These are phyloP conservation scores for Conidiobolus incongruus DNA, from an alignment of 371 early-diverging fungal species.

Conservation along the genomic window DNA sequence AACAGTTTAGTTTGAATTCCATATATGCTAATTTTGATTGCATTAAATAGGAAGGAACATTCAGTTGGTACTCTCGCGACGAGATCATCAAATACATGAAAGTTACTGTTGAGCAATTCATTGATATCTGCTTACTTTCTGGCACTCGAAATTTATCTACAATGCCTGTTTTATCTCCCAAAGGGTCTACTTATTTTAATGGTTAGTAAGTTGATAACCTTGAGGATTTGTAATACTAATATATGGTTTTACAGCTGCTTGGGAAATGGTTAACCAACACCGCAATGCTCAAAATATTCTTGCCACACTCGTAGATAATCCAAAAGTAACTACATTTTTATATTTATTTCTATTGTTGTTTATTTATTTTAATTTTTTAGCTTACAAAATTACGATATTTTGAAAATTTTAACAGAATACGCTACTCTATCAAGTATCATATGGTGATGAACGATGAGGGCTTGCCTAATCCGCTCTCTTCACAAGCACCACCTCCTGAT, in stretches of 20 bases:
- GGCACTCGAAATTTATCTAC: constrained; percentile 53
- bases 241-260: constrained; percentile 7
- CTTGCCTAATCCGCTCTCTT: constrained; percentile 37
- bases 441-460: constrained; percentile 43
- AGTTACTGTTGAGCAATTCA: constrained; percentile 43
- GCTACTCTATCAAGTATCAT: constrained; percentile 49
- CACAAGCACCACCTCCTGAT: constrained; percentile 24
- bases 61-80: constrained; percentile 38
- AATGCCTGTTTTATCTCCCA: constrained; percentile 34
- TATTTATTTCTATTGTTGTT: too few relatives aligned
- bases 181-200: constrained; percentile 21
- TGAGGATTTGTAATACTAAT: neutral
- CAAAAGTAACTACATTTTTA: too few relatives aligned
- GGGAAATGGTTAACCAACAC: constrained; percentile 40
- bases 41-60: constrained; percentile 25
- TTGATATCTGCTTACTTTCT: constrained; percentile 61
- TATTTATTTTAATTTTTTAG: too few relatives aligned
- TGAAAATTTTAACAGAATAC: constrained; percentile 44
- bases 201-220: constrained; percentile 23
- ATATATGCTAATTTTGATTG: neutral
- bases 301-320: constrained; percentile 32
- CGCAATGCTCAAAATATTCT: constrained; percentile 51
- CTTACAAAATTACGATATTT: constrained; percentile 29
- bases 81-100: constrained; percentile 32
- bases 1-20: neutral